Evolutionary conservation across 2,329 filamentous ascomycete genomes (phyloP).

Genomic region (Hypomyces rosellus): DNA sequence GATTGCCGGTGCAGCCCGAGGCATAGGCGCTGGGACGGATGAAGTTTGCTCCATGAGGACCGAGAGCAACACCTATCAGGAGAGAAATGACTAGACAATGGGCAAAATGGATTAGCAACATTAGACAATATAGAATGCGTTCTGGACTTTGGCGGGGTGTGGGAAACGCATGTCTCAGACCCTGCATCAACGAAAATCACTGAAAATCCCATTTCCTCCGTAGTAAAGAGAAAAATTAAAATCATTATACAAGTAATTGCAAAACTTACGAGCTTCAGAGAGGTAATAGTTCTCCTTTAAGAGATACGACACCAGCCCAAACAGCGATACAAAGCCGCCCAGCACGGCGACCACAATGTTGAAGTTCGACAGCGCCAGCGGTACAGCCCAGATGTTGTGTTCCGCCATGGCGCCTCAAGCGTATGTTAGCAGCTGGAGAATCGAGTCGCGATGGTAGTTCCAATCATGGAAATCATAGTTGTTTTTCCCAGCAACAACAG

Average conservation of each 20-base stretch:
- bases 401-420: slow-evolving; percentile 15
- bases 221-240: no score
- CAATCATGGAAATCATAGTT: background rate
- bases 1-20: slow-evolving; percentile 15
- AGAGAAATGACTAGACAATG: slow-evolving; percentile 68
- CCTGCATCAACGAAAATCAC: no score
- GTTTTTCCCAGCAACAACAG: background rate
- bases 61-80: slow-evolving; percentile 70
- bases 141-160: background rate
- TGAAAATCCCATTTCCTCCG: no score
- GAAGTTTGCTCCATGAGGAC: slow-evolving; percentile 69
- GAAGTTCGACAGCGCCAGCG: slow-evolving; percentile 64
- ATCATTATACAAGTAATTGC: background rate
- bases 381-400: slow-evolving; percentile 26
- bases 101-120: background rate
- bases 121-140: background rate
- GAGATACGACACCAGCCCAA: slow-evolving; percentile 82
- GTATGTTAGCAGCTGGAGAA: slow-evolving; percentile 16
- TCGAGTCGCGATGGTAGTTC: background rate
- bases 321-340: slow-evolving; percentile 84
- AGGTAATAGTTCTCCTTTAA: slow-evolving; percentile 87
- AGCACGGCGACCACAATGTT: slow-evolving; percentile 76
- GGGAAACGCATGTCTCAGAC: background rate
- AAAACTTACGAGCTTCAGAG: slow-evolving; percentile 70
- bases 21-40: slow-evolving; percentile 74